phyloP scores from a whole-genome alignment of 257 asterid genomes.

The Nemophila menziesii region DNA sequence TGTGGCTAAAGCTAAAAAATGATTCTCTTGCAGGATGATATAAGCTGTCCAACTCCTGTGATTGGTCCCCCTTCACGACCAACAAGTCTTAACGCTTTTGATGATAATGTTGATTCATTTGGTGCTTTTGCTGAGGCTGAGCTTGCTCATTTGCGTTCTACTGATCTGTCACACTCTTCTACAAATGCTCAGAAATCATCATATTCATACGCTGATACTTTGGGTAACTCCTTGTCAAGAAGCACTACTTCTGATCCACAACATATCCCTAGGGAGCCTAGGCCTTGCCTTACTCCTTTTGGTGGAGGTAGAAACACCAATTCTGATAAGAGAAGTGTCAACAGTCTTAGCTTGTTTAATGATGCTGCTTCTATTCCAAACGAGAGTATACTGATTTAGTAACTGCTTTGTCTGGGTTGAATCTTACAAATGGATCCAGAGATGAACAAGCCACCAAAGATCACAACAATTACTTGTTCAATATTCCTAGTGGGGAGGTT shows the following conservation, averaged over 20 bases:
- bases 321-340: slow-evolving; percentile 10
- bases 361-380: slow-evolving; percentile 1
- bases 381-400: slow-evolving; percentile 11
- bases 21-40: slow-evolving; percentile 11
- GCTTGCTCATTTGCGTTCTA: slow-evolving; percentile 8
- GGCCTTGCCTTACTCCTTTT: slow-evolving; percentile 10
- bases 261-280: slow-evolving; percentile 14
- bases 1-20: neutral
- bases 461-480: slow-evolving; percentile 2
- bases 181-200: slow-evolving; percentile 8
- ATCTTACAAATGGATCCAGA: slow-evolving; percentile 9
- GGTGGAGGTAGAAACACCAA: slow-evolving; percentile 8
- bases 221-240: slow-evolving; percentile 18
- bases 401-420: slow-evolving; percentile 15
- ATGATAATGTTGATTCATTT: slow-evolving; percentile 9
- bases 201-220: slow-evolving; percentile 14
- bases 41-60: slow-evolving; percentile 4
- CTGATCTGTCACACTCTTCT: slow-evolving; percentile 2
- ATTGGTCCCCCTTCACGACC: slow-evolving; percentile 11
- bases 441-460: slow-evolving; percentile 4
- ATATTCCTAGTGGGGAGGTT: slow-evolving; percentile 7
- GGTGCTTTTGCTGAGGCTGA: slow-evolving; percentile 8
- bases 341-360: slow-evolving; percentile 9
- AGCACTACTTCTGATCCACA: slow-evolving; percentile 16
- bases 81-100: slow-evolving; percentile 8